These are phyloP conservation scores for Rehmannia glutinosa DNA, from an alignment of 257 asterid species.

Conservation along the genomic window DNA sequence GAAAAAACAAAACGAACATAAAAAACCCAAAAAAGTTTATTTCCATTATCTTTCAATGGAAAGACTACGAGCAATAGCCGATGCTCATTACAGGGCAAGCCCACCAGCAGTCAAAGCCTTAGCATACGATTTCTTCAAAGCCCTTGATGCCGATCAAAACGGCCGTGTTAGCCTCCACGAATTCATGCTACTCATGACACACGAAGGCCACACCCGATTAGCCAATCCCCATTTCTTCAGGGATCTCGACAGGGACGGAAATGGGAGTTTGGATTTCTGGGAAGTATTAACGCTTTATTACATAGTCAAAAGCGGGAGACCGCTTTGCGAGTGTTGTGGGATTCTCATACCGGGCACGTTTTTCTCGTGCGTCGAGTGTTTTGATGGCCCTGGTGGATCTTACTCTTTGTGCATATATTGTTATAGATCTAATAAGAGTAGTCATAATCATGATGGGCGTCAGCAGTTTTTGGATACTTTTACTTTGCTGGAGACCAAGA, in stretches of 20 bases:
- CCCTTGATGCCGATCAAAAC: constrained; percentile 21
- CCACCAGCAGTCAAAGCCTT: constrained; percentile 1
- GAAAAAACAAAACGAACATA: too few relatives aligned
- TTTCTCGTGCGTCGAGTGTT: constrained; percentile 31
- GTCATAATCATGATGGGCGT: constrained; percentile 19
- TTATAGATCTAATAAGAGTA: constrained; percentile 19
- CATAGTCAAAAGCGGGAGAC: constrained; percentile 34
- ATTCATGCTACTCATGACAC: constrained; percentile 19
- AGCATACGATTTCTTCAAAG: constrained; percentile 24
- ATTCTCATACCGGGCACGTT: constrained; percentile 15
- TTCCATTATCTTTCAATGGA: constrained; percentile 5
- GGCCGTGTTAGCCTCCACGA: constrained; percentile 23
- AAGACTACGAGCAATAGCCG: constrained; percentile 22
- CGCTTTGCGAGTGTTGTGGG: constrained; percentile 25
- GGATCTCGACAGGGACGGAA: constrained; percentile 18
- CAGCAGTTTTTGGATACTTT: constrained; percentile 31
- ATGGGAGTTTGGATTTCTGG: constrained; percentile 24
- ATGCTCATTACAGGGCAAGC: constrained; percentile 24
- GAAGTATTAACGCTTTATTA: constrained; percentile 25
- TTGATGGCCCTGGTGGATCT: neutral
- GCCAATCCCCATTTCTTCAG: constrained; percentile 12
- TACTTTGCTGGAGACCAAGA: constrained; percentile 18
- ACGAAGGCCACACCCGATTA: constrained; percentile 9
- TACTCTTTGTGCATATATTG: constrained; percentile 22
- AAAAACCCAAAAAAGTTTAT: too few relatives aligned